Evolutionary conservation across 2,329 filamentous ascomycete genomes (phyloP).

Genomic region (Microdochium trichocladiopsis): DNA sequence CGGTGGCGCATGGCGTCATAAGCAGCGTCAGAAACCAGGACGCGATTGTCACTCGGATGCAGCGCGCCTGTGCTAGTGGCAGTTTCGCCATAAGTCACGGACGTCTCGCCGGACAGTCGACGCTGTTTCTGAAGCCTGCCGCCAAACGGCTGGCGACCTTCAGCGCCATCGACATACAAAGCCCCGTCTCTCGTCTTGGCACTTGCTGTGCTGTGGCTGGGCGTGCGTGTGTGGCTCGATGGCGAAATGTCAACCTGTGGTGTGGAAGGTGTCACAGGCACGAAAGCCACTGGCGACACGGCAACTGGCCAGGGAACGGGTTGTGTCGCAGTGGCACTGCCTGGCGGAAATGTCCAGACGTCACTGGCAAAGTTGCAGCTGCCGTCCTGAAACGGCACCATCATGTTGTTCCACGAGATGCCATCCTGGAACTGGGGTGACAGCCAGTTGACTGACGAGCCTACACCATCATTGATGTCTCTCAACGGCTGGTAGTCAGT

Average conservation of each 20-base stretch:
- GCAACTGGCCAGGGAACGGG: background rate
- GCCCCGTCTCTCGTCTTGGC: background rate
- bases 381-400: background rate
- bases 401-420: background rate
- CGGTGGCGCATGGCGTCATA: background rate
- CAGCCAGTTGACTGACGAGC: slow-evolving; percentile 5
- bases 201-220: background rate
- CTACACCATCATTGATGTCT: background rate
- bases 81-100: too few relatives aligned
- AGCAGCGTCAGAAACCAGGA: background rate
- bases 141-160: background rate
- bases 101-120: background rate
- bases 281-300: background rate
- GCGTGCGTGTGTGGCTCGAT: background rate
- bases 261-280: background rate
- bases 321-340: background rate
- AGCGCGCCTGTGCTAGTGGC: too few relatives aligned
- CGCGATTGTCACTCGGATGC: background rate
- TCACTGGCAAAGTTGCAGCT: background rate
- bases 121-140: background rate
- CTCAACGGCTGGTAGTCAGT: background rate
- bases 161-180: background rate
- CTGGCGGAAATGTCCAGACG: too few relatives aligned
- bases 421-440: slow-evolving; percentile 3
- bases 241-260: background rate